Evolutionary conservation across 345 rosid genomes (phyloP).

Genomic region (Arabidopsis suecica): DNA sequence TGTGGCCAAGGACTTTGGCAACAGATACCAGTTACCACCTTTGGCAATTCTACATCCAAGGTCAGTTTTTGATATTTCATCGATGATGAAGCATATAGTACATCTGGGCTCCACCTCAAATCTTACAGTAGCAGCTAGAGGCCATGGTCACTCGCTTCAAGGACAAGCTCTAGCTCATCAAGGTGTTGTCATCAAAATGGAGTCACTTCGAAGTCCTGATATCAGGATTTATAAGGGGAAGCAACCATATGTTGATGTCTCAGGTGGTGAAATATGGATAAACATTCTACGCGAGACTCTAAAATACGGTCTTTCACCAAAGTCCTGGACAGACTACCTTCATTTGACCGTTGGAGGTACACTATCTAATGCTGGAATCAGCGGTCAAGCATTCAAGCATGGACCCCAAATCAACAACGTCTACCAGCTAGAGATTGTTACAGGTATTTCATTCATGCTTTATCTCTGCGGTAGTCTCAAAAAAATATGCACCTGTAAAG

Average conservation of each 20-base stretch:
- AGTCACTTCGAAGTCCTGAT: constrained; percentile 57
- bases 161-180: constrained; percentile 88
- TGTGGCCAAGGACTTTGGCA: constrained; percentile 90
- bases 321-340: constrained; percentile 98
- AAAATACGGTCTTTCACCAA: constrained; percentile 78
- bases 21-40: constrained; percentile 67
- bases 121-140: constrained; percentile 90
- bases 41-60: constrained; percentile 74
- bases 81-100: constrained; percentile 58
- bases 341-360: constrained; percentile 94
- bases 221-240: constrained; percentile 55
- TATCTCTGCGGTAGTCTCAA: constrained; percentile 20
- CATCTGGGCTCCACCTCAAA: constrained; percentile 64
- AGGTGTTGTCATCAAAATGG: constrained; percentile 88
- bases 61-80: constrained; percentile 82
- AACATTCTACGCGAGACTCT: constrained; percentile 79
- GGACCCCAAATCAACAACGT: constrained; percentile 94
- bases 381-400: constrained; percentile 90
- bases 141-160: constrained; percentile 93
- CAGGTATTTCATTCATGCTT: constrained; percentile 60
- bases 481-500: constrained; percentile 7
- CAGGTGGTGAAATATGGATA: constrained; percentile 95
- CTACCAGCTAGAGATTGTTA: constrained; percentile 81
- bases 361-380: constrained; percentile 86
- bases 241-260: constrained; percentile 76